Conservation (phyloP, 345 rosid genomes). For the Syzygium aqueum region DNA sequence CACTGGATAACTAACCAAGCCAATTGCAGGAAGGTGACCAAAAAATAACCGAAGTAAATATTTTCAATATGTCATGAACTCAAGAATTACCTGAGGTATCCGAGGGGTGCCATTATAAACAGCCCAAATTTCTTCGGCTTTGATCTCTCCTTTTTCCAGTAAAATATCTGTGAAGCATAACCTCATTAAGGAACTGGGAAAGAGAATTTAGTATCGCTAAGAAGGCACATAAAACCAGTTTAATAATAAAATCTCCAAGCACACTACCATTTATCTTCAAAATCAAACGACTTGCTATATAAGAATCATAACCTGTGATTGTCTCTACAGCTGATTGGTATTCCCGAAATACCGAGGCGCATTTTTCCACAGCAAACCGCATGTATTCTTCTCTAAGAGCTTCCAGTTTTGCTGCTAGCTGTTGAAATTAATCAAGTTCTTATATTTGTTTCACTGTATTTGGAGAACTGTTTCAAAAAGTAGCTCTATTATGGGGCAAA, state of each 20-base stretch:
- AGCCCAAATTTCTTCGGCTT: constrained; percentile 81
- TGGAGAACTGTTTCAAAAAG: not conserved
- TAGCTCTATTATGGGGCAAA: not conserved
- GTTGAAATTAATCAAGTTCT: constrained; percentile 5
- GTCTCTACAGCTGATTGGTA: constrained; percentile 81
- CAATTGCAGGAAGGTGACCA: not conserved
- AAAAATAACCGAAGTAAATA: not conserved
- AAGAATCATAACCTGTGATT: constrained; percentile 53
- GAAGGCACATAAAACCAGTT: not conserved
- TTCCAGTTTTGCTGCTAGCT: constrained; percentile 93
- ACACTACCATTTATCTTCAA: not conserved
- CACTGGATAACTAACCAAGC: not conserved
- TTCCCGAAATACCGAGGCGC: constrained; percentile 72
- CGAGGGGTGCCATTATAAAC: constrained; percentile 59
- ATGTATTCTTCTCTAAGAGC: constrained; percentile 87
- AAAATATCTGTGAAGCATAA: constrained; percentile 49
- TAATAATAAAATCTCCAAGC: not conserved
- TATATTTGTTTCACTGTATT: not conserved
- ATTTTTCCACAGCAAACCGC: constrained; percentile 77
- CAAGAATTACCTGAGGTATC: constrained; percentile 57
- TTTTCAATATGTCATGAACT: not conserved
- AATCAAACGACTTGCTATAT: not conserved
- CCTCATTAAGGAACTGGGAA: not conserved
- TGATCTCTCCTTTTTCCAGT: constrained; percentile 67
- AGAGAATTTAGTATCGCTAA: not conserved